Conservation (phyloP, 371 early-diverging fungal genomes). For the Mortierella sp. region DNA sequence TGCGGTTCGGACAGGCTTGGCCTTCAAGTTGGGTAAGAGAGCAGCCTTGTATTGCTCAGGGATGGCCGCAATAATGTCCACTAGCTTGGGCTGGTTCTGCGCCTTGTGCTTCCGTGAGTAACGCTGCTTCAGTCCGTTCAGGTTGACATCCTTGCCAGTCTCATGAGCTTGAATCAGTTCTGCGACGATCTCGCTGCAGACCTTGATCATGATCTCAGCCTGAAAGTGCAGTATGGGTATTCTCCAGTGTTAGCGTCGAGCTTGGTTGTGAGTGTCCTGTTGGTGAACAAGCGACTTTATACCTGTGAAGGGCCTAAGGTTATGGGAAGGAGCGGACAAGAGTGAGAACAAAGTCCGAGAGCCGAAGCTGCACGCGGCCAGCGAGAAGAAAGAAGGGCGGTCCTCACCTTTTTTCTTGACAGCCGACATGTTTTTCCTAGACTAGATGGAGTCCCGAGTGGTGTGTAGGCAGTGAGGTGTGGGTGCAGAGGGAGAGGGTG, state of each 20-base stretch:
- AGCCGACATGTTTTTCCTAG: slow-evolving; percentile 30
- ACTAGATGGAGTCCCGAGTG: neutral
- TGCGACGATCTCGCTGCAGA: slow-evolving; percentile 90
- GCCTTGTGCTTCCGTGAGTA: slow-evolving; percentile 84
- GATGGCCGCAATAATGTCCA: slow-evolving; percentile 99
- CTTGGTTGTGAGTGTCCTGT: neutral
- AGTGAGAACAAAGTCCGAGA: neutral
- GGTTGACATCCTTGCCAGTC: slow-evolving; percentile 82
- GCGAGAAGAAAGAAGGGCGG: neutral
- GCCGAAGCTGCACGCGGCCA: neutral
- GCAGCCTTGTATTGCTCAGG: slow-evolving; percentile 92
- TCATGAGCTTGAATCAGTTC: slow-evolving; percentile 83
- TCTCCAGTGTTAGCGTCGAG: neutral
- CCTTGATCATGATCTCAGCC: slow-evolving; percentile 85
- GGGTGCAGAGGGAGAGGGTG: neutral
- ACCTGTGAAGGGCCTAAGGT: slow-evolving; percentile 45
- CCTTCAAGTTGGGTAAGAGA: slow-evolving; percentile 91
- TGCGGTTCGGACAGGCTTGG: slow-evolving; percentile 99
- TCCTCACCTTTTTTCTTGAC: slow-evolving; percentile 43
- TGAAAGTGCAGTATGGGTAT: slow-evolving; percentile 20
- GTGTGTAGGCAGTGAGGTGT: neutral
- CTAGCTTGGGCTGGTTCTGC: slow-evolving; percentile 91
- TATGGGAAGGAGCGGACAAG: neutral
- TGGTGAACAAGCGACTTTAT: slow-evolving; percentile 5
- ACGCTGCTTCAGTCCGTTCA: slow-evolving; percentile 86